Base-by-base conservation (phyloP, 2,329 filamentous ascomycete genomes). In the Fusarium avenaceum region DNA sequence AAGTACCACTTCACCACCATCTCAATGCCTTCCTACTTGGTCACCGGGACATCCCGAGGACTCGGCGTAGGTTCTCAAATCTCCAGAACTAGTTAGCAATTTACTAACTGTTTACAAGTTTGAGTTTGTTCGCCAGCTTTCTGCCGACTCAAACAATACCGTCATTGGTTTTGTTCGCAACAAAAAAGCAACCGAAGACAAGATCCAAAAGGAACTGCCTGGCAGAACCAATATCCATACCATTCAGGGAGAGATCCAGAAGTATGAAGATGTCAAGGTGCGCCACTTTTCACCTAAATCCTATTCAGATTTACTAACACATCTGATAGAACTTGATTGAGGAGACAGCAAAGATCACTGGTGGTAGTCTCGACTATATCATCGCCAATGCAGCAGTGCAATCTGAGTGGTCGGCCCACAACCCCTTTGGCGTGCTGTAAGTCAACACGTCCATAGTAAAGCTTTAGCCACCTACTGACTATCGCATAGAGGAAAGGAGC, bases 321-420 rank as follows among this genome's bases (percentile, higher is more conserved):
- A 1, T 4, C 2, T 4, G 5, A 8, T 1, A 72, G 70, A 46
- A 45, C 7, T 43, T 62, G 3, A 44, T 79, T 75, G 2, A 69
- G 83, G 46, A 61, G 24, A 60, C 54, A 2, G 42, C 56, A 15
- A 70, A 73, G n/a, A 77, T 80, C n/a, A 79, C 78, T 0, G 76
- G 76, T 5, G 78, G 79, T 14, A 72, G 75, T 48, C 63, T 88
- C 7, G 86, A 88, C 72, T 84, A 84, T 61, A 71, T 88, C 7
- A 83, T 88, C 28, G 81, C 80, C 51, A 88, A 88, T 51, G 86
- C 78, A 1, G 85, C 72, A 3, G 68, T 76, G 6, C 61, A 81
- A 14, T 65, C 77, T 2, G 17, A 67, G 0, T 75, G 69, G 24
- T 77, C 78, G 28, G 70, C 62, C 5, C 67, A 66, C 7, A 49